A percentile compares a stretch with the other conserved stretches of the same genome.
These are phyloP conservation scores for Rhizopogon rudus DNA, from an alignment of 768 basidiomycete species.

Conservation along the genomic window DNA sequence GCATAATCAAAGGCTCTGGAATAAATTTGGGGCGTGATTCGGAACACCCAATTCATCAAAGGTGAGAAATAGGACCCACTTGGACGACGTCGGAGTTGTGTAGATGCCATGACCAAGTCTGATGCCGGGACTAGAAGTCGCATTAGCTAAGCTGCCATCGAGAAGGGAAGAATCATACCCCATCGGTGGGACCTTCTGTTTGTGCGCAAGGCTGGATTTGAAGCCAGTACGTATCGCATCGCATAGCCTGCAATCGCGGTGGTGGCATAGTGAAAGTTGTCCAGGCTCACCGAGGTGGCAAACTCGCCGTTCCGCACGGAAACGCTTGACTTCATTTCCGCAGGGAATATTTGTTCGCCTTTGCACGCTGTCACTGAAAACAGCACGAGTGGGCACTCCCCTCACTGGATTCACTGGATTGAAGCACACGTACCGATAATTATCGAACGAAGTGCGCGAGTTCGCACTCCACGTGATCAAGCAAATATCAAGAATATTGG, in stretches of 20 bases:
- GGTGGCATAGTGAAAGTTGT: constrained; percentile 12
- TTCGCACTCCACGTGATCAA: constrained; percentile 18
- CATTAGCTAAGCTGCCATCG: no score
- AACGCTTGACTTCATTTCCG: constrained; percentile 21
- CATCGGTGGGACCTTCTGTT: constrained; percentile 9
- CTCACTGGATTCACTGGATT: background rate
- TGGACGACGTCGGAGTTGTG: constrained; percentile 16
- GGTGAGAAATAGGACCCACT: constrained; percentile 8
- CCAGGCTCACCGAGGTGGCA: constrained; percentile 18
- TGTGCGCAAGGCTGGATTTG: constrained; percentile 14
- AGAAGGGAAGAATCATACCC: background rate
- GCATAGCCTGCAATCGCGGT: constrained; percentile 11
- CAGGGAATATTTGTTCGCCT: background rate
- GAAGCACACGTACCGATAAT: constrained; percentile 9
- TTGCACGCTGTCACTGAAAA: constrained; percentile 8
- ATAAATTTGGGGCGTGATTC: background rate
- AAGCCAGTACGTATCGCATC: constrained; percentile 19
- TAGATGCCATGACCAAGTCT: constrained; percentile 23
- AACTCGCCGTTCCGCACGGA: constrained; percentile 16
- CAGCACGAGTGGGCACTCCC: constrained; percentile 6
- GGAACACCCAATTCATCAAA: background rate
- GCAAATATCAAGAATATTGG: constrained; percentile 12
- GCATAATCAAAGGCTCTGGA: constrained; percentile 18
- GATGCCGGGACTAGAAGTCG: constrained; percentile 12
- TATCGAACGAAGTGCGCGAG: constrained; percentile 7